Evolutionary conservation across 768 basidiomycete species (phyloP).

Genomic region (Strobilomyces dryophilus): DNA sequence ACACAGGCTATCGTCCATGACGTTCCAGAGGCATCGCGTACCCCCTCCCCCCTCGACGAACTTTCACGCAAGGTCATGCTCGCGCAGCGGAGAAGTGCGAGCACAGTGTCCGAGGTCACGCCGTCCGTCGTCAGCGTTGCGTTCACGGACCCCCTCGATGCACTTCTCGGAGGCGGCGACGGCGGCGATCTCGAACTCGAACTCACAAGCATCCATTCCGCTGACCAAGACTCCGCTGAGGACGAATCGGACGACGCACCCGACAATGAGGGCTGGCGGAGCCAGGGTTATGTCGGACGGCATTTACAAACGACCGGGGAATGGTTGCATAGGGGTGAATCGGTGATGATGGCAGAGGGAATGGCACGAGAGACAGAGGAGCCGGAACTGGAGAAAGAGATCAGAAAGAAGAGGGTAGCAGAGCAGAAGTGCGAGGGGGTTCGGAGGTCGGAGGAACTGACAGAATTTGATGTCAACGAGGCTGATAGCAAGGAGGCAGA

Average conservation of each 20-base stretch:
- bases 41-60: no score
- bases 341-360: slow-evolving; percentile 18
- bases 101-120: no score
- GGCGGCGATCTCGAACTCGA: not conserved
- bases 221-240: slow-evolving; percentile 26
- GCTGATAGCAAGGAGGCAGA: no score
- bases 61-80: no score
- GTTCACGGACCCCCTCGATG: not conserved
- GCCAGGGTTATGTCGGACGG: slow-evolving; percentile 29
- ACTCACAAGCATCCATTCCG: not conserved
- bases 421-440: slow-evolving; percentile 28
- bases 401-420: slow-evolving; percentile 21
- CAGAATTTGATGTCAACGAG: no score
- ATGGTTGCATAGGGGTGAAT: slow-evolving; percentile 30
- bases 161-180: not conserved
- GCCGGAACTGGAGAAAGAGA: slow-evolving; percentile 26
- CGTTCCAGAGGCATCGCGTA: no score
- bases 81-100: no score
- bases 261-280: slow-evolving; percentile 21
- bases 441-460: no score
- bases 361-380: slow-evolving; percentile 30
- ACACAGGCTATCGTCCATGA: no score
- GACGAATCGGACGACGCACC: slow-evolving; percentile 26
- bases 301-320: slow-evolving; percentile 31
- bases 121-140: no score